phyloP scores from a whole-genome alignment of 345 rosid species.

The Melaleuca alternifolia region DNA sequence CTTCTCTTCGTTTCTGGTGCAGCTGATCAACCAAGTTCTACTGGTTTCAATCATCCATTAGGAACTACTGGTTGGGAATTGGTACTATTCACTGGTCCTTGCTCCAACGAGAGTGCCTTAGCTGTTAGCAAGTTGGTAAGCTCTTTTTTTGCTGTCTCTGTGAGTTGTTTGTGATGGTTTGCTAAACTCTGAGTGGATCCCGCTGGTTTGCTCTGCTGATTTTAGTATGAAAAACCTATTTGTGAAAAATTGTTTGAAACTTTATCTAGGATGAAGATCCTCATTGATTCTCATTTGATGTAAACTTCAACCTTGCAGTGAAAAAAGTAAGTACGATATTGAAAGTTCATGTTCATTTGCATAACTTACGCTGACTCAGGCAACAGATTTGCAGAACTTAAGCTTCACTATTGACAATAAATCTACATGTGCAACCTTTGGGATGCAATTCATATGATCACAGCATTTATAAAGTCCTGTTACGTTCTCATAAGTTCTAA shows the following conservation, averaged over 20 bases:
- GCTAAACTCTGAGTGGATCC: neutral
- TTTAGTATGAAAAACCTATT: neutral
- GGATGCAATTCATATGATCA: neutral
- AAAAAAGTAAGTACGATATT: no score
- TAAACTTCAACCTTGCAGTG: no score
- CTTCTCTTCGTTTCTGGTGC: slow-evolving; percentile 11
- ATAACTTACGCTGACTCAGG: no score
- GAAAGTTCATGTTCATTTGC: no score
- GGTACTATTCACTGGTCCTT: slow-evolving; percentile 85
- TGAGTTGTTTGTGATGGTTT: neutral
- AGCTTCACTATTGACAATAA: neutral
- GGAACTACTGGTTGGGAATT: slow-evolving; percentile 83
- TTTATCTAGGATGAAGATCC: no score
- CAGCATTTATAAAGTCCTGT: neutral
- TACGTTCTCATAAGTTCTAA: neutral
- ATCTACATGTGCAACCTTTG: neutral
- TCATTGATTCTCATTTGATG: no score
- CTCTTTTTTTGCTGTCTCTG: neutral
- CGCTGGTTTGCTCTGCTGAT: no score
- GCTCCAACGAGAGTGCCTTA: slow-evolving; percentile 62
- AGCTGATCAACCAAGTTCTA: slow-evolving; percentile 49
- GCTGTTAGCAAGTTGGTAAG: slow-evolving; percentile 73
- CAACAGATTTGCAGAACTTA: neutral
- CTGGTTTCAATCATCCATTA: slow-evolving; percentile 28
- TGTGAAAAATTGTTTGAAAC: neutral